Percentiles rank a stretch among this genome's conserved stretches.
Conservation (phyloP, 441 rosid genomes). For the Adansonia rubrostipa region DNA sequence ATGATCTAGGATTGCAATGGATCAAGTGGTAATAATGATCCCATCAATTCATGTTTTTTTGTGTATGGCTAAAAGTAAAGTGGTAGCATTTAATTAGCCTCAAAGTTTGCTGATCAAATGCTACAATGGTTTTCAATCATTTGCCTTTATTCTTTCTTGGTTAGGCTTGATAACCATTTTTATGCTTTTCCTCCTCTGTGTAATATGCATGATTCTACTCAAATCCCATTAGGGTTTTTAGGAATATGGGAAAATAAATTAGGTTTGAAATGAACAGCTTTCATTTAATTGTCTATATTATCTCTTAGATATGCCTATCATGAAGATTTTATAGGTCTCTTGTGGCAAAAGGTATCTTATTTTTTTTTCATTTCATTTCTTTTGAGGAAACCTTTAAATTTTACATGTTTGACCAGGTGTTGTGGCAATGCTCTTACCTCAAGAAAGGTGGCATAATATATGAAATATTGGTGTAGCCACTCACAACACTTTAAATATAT, state of each 20-base stretch:
- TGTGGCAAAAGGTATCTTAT: neutral
- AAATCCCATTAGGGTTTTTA: neutral
- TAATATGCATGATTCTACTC: neutral
- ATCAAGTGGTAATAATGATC: slow-evolving; percentile 20
- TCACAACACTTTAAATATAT: too few species aligned
- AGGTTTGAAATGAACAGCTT: neutral
- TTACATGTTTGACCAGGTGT: neutral
- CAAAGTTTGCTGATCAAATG: slow-evolving; percentile 17
- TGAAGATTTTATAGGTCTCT: slow-evolving; percentile 15
- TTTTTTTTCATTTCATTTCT: neutral
- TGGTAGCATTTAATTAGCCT: slow-evolving; percentile 19
- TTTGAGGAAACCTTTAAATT: neutral
- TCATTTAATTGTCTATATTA: neutral
- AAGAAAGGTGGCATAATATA: neutral
- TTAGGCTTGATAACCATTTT: neutral
- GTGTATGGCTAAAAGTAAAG: slow-evolving; percentile 25
- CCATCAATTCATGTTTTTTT: slow-evolving; percentile 31
- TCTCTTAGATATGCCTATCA: slow-evolving; percentile 4
- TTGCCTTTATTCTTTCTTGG: slow-evolving; percentile 7
- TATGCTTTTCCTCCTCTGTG: neutral
- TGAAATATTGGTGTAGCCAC: slow-evolving; percentile 23
- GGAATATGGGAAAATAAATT: neutral
- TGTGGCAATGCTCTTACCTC: neutral
- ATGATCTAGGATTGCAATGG: slow-evolving; percentile 39
- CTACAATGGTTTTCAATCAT: slow-evolving; percentile 26